Percentiles rank a stretch among this genome's conserved stretches.
Conservation (phyloP, 331 rosid genomes). For the Prunus yedoensis region DNA sequence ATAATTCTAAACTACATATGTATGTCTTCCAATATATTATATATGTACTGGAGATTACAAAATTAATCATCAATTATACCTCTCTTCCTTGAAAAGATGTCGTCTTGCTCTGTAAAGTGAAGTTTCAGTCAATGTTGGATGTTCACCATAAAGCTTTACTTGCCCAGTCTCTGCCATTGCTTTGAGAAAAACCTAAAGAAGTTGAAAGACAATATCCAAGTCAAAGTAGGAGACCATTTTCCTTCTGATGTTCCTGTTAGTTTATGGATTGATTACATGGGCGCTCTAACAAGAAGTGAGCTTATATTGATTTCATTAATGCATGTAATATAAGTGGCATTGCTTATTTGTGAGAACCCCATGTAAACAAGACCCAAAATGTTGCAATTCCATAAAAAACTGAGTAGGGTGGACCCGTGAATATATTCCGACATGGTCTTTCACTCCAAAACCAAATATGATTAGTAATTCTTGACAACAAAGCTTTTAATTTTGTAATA, state of each 20-base stretch:
- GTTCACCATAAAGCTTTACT: conserved; percentile 78
- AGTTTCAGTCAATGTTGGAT: conserved; percentile 88
- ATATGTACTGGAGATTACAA: neutral
- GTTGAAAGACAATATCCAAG: conserved; percentile 12
- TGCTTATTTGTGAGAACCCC: neutral
- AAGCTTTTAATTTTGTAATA: neutral
- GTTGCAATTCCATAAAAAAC: neutral
- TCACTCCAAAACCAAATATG: neutral
- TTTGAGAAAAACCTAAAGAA: conserved; percentile 82
- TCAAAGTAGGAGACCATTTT: conserved; percentile 17
- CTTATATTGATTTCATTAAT: neutral
- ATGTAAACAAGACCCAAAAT: conserved; percentile 7
- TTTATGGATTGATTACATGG: neutral
- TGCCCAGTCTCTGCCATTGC: conserved; percentile 99
- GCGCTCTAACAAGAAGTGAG: neutral
- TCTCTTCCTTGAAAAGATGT: conserved; percentile 89
- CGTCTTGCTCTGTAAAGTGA: conserved; percentile 96
- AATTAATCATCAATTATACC: conserved; percentile 40
- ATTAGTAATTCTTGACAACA: neutral
- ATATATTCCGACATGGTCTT: neutral
- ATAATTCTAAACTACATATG: neutral
- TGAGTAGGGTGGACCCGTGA: neutral
- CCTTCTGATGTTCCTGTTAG: neutral
- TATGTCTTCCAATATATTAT: neutral
- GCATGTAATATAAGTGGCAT: neutral